Evolutionary conservation across 1,284 basidiomycete genomes (phyloP).

Genomic region (Trichosporon faecale): DNA sequence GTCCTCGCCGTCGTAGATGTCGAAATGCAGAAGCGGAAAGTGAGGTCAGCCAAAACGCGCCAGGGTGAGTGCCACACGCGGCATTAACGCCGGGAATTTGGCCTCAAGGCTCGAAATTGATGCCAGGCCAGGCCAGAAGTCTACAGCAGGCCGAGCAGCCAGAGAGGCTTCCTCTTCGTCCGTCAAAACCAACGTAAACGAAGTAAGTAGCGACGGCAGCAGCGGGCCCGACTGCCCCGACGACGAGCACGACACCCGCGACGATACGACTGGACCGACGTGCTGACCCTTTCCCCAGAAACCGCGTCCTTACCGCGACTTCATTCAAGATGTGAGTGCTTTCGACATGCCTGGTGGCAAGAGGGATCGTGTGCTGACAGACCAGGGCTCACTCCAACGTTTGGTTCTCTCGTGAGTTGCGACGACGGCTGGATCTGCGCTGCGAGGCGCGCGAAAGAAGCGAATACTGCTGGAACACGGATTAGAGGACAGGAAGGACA

Average conservation of each 20-base stretch:
- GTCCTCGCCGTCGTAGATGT: not conserved
- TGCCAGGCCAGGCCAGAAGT: not conserved
- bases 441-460: not conserved
- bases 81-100: conserved; percentile 10
- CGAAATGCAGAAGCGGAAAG: not conserved
- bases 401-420: conserved; percentile 53
- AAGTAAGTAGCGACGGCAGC: conserved; percentile 16
- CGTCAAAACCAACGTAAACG: conserved; percentile 27
- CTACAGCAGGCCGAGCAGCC: not conserved
- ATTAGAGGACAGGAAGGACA: not conserved
- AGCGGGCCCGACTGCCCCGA: not conserved
- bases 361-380: conserved; percentile 13
- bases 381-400: conserved; percentile 54
- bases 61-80: not conserved
- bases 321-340: conserved; percentile 25
- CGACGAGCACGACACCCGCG: conserved; percentile 8
- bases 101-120: not conserved
- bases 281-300: conserved; percentile 13
- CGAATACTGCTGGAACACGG: not conserved
- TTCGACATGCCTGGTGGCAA: not conserved
- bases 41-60: not conserved
- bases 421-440: conserved; percentile 2
- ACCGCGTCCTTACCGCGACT: conserved; percentile 19
- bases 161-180: not conserved
- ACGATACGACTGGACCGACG: not conserved